A percentile compares a stretch with the other conserved stretches of the same genome.
Conservation (phyloP, 140 eudicot genomes). For the Stevia rebaudiana region DNA sequence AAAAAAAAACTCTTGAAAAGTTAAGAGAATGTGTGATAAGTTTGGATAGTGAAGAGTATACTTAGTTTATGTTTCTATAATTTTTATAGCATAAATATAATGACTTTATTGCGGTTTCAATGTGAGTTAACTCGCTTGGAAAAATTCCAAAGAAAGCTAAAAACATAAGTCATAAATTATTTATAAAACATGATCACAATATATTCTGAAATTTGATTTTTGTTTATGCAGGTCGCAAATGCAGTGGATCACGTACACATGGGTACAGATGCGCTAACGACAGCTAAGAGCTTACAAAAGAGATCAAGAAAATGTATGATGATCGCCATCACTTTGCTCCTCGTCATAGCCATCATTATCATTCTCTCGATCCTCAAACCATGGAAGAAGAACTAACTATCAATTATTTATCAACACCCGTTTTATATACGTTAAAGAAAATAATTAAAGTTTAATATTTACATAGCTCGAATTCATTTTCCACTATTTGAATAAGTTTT, state of each 20-base stretch:
- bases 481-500: slow-evolving; percentile 12
- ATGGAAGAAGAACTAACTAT: slow-evolving; percentile 41
- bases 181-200: background rate
- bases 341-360: slow-evolving; percentile 47
- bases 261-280: slow-evolving; percentile 70
- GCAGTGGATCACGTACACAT: slow-evolving; percentile 76
- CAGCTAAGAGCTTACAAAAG: slow-evolving; percentile 75
- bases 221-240: slow-evolving; percentile 52
- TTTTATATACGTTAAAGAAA: no score
- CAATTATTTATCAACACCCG: background rate
- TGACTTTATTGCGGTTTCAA: background rate
- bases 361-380: slow-evolving; percentile 70
- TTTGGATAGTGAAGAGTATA: no score
- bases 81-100: no score
- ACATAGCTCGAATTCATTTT: slow-evolving; percentile 5
- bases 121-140: background rate
- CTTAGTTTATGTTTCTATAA: no score
- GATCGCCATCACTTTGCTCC: slow-evolving; percentile 50
- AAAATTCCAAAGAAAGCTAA: background rate
- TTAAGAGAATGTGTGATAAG: no score
- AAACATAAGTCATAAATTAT: background rate
- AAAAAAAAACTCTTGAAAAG: no score
- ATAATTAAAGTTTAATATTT: no score
- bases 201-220: background rate
- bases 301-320: slow-evolving; percentile 82